Evolutionary conservation across 106 monocot genomes (phyloP).

Genomic region (Triglochin maritima): DNA sequence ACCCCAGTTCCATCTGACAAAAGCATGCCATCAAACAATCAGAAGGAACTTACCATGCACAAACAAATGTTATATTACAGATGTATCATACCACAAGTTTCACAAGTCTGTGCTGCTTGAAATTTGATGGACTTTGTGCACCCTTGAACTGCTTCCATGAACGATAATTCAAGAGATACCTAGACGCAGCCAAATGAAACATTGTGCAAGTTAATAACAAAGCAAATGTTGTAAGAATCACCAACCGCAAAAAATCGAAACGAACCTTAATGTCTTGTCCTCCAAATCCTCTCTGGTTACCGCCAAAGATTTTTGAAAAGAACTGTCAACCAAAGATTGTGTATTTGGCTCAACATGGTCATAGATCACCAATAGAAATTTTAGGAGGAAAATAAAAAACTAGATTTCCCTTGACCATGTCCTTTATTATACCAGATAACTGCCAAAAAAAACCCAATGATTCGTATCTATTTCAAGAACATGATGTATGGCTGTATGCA

Average conservation of each 20-base stretch:
- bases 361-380: neutral
- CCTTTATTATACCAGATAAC: too few species aligned
- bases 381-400: too few species aligned
- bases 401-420: too few species aligned
- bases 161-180: slow-evolving; percentile 28
- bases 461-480: too few species aligned
- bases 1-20: slow-evolving; percentile 70
- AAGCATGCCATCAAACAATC: too few species aligned
- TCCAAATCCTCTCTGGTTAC: slow-evolving; percentile 2
- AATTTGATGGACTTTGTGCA: slow-evolving; percentile 27
- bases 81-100: slow-evolving; percentile 66
- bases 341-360: neutral
- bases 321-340: neutral
- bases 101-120: slow-evolving; percentile 23
- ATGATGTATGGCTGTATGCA: too few species aligned
- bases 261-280: slow-evolving; percentile 27
- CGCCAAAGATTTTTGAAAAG: slow-evolving; percentile 6
- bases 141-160: slow-evolving; percentile 42
- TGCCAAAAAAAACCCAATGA: too few species aligned
- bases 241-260: neutral
- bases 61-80: neutral
- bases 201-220: neutral
- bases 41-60: slow-evolving; percentile 1
- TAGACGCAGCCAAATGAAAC: neutral
- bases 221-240: neutral